phyloP scores from a whole-genome alignment of 208 protist genomes.

The Kentomonas sorsogonicus region DNA sequence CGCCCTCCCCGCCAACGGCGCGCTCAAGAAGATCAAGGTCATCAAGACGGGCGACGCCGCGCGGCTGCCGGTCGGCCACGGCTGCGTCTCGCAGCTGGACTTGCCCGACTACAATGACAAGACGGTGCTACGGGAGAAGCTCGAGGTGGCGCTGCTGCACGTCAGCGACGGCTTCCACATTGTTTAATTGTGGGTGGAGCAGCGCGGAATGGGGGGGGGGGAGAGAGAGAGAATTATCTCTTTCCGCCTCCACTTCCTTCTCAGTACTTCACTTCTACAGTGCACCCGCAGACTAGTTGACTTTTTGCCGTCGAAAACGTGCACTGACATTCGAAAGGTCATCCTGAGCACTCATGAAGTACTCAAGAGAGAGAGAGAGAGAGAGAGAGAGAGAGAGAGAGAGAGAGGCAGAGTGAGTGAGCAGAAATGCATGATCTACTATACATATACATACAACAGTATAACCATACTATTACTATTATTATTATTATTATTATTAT shows the following conservation, averaged over 20 bases:
- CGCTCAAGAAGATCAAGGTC: conserved; percentile 60
- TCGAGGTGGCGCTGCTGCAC: conserved; percentile 47
- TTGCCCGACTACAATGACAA: conserved; percentile 60
- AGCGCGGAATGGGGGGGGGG: too few species aligned
- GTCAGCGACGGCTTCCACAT: conserved; percentile 70
- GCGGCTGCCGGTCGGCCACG: conserved; percentile 59
- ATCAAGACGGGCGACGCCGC: conserved; percentile 24
- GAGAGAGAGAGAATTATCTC: too few species aligned
- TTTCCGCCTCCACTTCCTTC: too few species aligned
- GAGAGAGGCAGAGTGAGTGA: too few species aligned
- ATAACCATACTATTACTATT: conserved; percentile 7
- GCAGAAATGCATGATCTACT: neutral
- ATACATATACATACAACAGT: conserved; percentile 13
- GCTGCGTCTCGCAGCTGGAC: conserved; percentile 61
- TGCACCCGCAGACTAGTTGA: too few species aligned
- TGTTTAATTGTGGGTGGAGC: conserved; percentile 14
- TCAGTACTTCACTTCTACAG: too few species aligned
- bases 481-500: conserved; percentile 5
- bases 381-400: too few species aligned
- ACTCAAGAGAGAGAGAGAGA: too few species aligned
- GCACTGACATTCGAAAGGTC: too few species aligned
- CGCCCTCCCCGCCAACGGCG: conserved; percentile 23
- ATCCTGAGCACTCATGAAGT: too few species aligned
- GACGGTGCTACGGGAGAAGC: conserved; percentile 35
- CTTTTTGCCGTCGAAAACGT: too few species aligned